phyloP scores from a whole-genome alignment of 495 filamentous ascomycete species.

The Rusavskia elegans region DNA sequence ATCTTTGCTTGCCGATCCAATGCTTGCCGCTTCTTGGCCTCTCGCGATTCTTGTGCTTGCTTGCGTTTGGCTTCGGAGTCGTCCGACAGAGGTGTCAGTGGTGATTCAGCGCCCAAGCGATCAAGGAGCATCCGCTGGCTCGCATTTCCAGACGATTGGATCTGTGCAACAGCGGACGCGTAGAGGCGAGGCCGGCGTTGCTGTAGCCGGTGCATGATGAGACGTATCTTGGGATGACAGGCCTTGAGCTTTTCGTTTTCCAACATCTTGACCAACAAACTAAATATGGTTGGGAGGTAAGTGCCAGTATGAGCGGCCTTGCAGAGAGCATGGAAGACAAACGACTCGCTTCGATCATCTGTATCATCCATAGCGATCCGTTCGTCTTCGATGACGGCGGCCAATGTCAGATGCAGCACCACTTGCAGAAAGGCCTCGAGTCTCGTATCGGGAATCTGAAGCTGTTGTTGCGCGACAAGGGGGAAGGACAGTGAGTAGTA shows the following conservation, averaged over 20 bases:
- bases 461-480: slow-evolving; percentile 46
- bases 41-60: slow-evolving; percentile 52
- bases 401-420: slow-evolving; percentile 68
- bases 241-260: slow-evolving; percentile 56
- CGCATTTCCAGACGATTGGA: slow-evolving; percentile 15
- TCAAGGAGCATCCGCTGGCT: slow-evolving; percentile 35
- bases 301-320: slow-evolving; percentile 33
- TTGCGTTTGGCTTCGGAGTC: slow-evolving; percentile 24
- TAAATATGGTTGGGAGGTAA: slow-evolving; percentile 49
- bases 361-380: slow-evolving; percentile 33
- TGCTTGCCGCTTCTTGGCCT: slow-evolving; percentile 77
- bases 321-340: slow-evolving; percentile 51
- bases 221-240: slow-evolving; percentile 69
- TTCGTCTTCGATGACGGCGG: slow-evolving; percentile 66
- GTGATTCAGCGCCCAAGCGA: slow-evolving; percentile 39
- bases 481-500: slow-evolving; percentile 75
- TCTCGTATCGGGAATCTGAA: slow-evolving; percentile 59
- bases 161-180: slow-evolving; percentile 28
- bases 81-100: slow-evolving; percentile 26
- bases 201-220: slow-evolving; percentile 75
- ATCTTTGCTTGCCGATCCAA: slow-evolving; percentile 76
- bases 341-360: slow-evolving; percentile 37
- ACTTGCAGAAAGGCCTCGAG: slow-evolving; percentile 87
- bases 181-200: slow-evolving; percentile 62
- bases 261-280: slow-evolving; percentile 57